These are phyloP conservation scores for Serendipita vermifera DNA, from an alignment of 768 basidiomycete species.

Conservation along the genomic window DNA sequence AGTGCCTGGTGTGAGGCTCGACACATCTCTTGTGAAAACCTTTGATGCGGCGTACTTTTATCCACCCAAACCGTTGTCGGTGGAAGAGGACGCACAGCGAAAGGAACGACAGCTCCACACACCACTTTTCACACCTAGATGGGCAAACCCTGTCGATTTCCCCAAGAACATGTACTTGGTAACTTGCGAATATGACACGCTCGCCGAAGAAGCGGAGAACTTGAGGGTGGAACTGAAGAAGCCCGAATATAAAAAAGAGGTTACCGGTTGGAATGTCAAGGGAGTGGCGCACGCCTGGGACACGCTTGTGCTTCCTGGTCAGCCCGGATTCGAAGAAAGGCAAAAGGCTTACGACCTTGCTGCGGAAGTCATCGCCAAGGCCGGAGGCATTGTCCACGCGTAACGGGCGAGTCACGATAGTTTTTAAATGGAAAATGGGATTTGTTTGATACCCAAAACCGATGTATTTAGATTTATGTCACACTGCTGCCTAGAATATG, in stretches of 20 bases:
- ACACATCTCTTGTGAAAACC: too few species aligned
- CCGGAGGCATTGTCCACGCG: too few species aligned
- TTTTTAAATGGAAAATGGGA: too few species aligned
- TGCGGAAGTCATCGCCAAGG: neutral
- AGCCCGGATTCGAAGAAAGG: neutral
- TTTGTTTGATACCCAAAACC: too few species aligned
- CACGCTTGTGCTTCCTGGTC: neutral
- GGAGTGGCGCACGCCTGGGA: neutral
- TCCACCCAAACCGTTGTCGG: too few species aligned
- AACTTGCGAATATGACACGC: neutral
- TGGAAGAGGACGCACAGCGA: neutral
- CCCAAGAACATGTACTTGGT: neutral
- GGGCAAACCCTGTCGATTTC: neutral
- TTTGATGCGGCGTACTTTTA: too few species aligned
- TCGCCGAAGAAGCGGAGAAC: neutral
- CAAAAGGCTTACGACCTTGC: neutral
- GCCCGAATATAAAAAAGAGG: neutral
- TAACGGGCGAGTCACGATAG: too few species aligned
- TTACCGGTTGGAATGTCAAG: neutral
- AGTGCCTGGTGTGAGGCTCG: too few species aligned
- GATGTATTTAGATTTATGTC: too few species aligned
- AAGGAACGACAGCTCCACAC: neutral
- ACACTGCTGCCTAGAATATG: too few species aligned
- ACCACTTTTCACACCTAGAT: neutral
- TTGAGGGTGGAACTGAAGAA: neutral